Base-by-base conservation (phyloP, 768 basidiomycete genomes). In the Mycena kentingensis region DNA sequence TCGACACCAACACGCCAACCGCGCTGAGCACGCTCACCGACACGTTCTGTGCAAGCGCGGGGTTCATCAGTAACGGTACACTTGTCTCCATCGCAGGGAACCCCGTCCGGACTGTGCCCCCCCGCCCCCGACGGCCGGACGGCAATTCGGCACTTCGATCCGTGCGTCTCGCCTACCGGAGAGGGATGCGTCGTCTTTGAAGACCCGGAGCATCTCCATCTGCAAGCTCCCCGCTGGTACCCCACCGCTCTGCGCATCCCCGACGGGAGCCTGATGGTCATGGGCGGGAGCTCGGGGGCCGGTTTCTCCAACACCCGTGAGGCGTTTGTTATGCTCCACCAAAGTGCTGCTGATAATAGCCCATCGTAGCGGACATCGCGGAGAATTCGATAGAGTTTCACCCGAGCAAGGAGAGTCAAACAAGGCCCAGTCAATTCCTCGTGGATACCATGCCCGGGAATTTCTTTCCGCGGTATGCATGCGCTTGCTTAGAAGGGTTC, bases 251-350 rank as follows among this genome's bases (percentile, higher is more conserved):
- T 62, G 3, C 49, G 63, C 13, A 57, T 65, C 21, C 52, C 53
- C 18, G 62, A 63, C 34, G 62, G 62, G 16, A 57, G 54, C 31
- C 59, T 63, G 12, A 61, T 61, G 60, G 41, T 63, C 26, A 49
- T 66, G 54, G 72, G 73, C 3, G 70, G 74, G n/a, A 75, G 73
- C 60, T 72, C 75, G 65, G 70, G 34, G 7, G 38, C 35, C 31
- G 44, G 49, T 1, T 62, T 62, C 37, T 57, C 55, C 11, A 63
- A 59, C 36, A 51, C 43, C 26, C 25, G 22, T 42, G 8, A 5
- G 41, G 22, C 12, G 5, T 11, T 27, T 24, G n/a, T 6, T 42
- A n/a, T n/a, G n/a, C n/a, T n/a, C n/a, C n/a, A n/a, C n/a, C n/a
- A n/a, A n/a, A n/a, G n/a, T n/a, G n/a, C n/a, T n/a, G n/a, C n/a